These are phyloP conservation scores for Thalassiosira ordinaria DNA, from an alignment of 352 stramenopile genomes.

Conservation along the genomic window DNA sequence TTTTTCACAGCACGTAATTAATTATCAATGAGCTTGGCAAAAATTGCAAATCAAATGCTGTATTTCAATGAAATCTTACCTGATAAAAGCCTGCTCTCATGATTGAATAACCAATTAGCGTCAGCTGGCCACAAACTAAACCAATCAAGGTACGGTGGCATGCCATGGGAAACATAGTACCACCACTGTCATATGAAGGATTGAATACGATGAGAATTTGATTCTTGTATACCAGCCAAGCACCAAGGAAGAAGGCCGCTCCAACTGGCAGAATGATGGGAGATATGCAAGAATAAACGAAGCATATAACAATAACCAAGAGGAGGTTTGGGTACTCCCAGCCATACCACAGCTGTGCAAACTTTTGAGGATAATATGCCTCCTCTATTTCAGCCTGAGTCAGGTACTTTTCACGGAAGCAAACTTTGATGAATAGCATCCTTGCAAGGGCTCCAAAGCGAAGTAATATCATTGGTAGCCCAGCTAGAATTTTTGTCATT, in stretches of 20 bases:
- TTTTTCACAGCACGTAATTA: no score
- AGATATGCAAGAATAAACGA: constrained; percentile 69
- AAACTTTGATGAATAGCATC: constrained; percentile 72
- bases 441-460: constrained; percentile 68
- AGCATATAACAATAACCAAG: constrained; percentile 87
- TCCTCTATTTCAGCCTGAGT: constrained; percentile 82
- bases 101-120: constrained; percentile 64
- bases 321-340: constrained; percentile 85
- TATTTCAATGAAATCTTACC: no score
- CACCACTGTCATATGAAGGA: constrained; percentile 85
- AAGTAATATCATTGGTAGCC: constrained; percentile 80
- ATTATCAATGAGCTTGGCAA: no score
- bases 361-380: constrained; percentile 54
- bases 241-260: constrained; percentile 83
- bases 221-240: constrained; percentile 87
- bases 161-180: constrained; percentile 80
- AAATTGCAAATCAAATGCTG: background rate
- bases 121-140: constrained; percentile 65
- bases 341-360: constrained; percentile 53
- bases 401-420: constrained; percentile 63
- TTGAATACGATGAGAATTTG: constrained; percentile 88
- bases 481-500: constrained; percentile 85
- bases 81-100: constrained; percentile 63
- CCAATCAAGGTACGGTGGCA: constrained; percentile 83
- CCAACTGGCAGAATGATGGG: constrained; percentile 82